Base-by-base conservation (phyloP, 2,329 filamentous ascomycete genomes). In the Alternaria tenuissima region DNA sequence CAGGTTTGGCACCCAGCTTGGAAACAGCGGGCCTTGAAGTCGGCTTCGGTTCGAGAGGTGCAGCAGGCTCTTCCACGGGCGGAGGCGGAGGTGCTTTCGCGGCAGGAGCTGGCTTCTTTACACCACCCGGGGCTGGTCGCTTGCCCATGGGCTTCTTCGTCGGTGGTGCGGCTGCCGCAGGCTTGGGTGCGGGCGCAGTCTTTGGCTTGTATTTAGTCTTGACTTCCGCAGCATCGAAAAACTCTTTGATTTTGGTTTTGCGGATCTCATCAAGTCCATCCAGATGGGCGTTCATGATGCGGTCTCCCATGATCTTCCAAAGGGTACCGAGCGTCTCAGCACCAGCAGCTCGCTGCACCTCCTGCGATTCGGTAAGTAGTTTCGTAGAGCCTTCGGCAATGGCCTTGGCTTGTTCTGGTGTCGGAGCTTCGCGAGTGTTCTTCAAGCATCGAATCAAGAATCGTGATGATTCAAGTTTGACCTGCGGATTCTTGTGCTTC, bases 281-380 rank as follows among this genome's bases (percentile, higher is more conserved):
- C 16, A 99, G 82, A 76, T 96, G 91, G 8, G 92, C 91, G 43
- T 91, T 93, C 95, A 99, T 99, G 53, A 92, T 92, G 58, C 95
- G 88, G 79, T 99, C 96, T 42, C 95, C 94, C 82, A 98, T 92
- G 56, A 99, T 98, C 82, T 98, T 99, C 95, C 97, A 98, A 51
- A 99, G 80, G 0, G 94, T 97, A 65, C 96, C 95, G 3, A 99
- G 83, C 34, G 95, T 89, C 78, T 99, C 95, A 14, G 94, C 94
- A 77, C 94, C 95, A 30, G 93, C 93, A 49, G 94, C 90, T 79
- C 95, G 88, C 60, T 96, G 87, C 3, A 86, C 89, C 70, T 96
- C 94, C 68, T 89, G 94, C 0, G 92, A 94, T 76, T 99, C 95
- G 0, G 94, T 90, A 16, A 99, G 84, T 7, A 98, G 83, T 78